Evolutionary conservation across 257 asterid species (phyloP).

Genomic region (Lycium barbarum): DNA sequence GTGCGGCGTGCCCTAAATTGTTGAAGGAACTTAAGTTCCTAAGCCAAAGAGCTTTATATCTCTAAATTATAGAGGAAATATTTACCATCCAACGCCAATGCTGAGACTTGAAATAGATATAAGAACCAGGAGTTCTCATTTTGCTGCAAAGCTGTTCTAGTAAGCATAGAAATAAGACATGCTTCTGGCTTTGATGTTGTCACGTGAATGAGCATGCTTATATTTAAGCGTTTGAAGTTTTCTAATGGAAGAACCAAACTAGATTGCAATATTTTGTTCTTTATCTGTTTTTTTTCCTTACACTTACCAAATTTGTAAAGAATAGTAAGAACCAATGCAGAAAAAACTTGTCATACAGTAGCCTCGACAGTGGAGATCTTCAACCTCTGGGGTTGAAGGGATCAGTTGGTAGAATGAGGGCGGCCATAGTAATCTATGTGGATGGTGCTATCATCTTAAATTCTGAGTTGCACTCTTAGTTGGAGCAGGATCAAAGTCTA

Average conservation of each 20-base stretch:
- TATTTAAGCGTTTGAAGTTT: background rate
- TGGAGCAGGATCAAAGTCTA: slow-evolving; percentile 12
- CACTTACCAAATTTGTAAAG: background rate
- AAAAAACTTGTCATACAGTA: background rate
- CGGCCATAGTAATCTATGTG: slow-evolving; percentile 16
- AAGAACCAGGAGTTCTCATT: background rate
- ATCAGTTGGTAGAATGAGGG: slow-evolving; percentile 12
- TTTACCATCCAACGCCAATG: background rate
- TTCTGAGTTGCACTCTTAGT: slow-evolving; percentile 1
- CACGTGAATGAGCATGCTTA: slow-evolving; percentile 22
- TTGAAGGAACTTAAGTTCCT: background rate
- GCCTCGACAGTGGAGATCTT: slow-evolving; percentile 12
- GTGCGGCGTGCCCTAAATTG: background rate
- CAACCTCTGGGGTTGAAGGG: slow-evolving; percentile 9
- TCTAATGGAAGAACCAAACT: background rate
- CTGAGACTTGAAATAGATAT: slow-evolving; percentile 18
- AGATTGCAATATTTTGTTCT: background rate
- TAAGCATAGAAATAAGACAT: slow-evolving; percentile 1
- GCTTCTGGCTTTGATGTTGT: slow-evolving; percentile 16
- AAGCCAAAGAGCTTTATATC: background rate
- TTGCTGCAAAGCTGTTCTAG: slow-evolving; percentile 20
- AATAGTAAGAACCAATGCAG: slow-evolving; percentile 8
- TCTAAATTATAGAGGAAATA: background rate
- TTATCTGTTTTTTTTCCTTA: background rate
- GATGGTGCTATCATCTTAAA: slow-evolving; percentile 14